Conservation (phyloP, 306 rosid genomes). For the Begonia peltatifolia region DNA sequence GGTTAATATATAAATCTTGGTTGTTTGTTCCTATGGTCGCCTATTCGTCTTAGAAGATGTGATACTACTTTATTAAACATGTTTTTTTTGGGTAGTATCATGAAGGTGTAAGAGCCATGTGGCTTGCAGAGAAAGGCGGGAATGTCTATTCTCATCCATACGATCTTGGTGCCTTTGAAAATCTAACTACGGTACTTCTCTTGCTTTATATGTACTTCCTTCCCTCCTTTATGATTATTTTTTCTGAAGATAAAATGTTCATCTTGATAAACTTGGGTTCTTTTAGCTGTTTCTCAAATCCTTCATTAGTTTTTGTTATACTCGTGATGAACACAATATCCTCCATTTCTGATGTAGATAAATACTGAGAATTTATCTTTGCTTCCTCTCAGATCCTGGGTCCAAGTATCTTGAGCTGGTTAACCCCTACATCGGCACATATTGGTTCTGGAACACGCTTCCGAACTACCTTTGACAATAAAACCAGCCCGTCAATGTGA, state of each 20-base stretch:
- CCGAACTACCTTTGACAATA: constrained; percentile 33
- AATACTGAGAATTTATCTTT: no score
- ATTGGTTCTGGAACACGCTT: constrained; percentile 72
- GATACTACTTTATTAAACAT: not conserved
- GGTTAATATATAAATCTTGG: constrained; percentile 24
- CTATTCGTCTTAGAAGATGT: constrained; percentile 2
- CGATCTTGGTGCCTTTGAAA: constrained; percentile 84
- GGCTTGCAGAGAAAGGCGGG: constrained; percentile 97
- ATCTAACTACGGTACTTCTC: constrained; percentile 51
- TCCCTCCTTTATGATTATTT: constrained; percentile 6
- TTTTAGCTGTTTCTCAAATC: not conserved
- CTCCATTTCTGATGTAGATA: no score
- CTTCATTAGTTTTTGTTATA: no score
- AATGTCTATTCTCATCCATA: constrained; percentile 77
- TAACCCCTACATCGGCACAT: constrained; percentile 56
- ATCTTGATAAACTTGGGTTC: not conserved
- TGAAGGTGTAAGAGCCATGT: constrained; percentile 94
- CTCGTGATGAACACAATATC: no score
- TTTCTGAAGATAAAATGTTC: not conserved
- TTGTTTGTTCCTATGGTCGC: not conserved
- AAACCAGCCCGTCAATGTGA: constrained; percentile 26
- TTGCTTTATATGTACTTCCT: not conserved
- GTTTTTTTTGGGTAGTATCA: constrained; percentile 44
- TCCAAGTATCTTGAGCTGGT: constrained; percentile 61
- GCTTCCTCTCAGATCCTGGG: constrained; percentile 53